These are phyloP conservation scores for Colletotrichum sp. DNA, from an alignment of 2,329 filamentous ascomycete species.

Conservation along the genomic window DNA sequence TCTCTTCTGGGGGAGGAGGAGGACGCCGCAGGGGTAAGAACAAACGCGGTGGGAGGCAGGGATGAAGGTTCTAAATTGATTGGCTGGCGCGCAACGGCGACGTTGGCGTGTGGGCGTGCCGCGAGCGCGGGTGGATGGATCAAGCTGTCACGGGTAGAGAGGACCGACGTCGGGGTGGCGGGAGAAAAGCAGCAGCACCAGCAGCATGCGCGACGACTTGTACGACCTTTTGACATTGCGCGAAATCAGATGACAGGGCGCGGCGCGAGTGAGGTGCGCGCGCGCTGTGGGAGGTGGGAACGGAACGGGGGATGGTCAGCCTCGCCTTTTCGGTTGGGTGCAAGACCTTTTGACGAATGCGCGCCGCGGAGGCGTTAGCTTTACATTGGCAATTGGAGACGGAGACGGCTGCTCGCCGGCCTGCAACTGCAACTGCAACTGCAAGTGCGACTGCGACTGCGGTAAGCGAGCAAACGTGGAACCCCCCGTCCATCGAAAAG, in stretches of 20 bases:
- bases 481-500: not conserved
- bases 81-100: constrained; percentile 3
- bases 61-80: not conserved
- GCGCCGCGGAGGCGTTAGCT: constrained; percentile 5
- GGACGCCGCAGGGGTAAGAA: constrained; percentile 14
- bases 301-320: constrained; percentile 6
- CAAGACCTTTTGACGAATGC: constrained; percentile 1
- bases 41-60: constrained; percentile 21
- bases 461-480: constrained; percentile 6
- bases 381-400: constrained; percentile 2
- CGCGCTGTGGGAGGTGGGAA: not conserved
- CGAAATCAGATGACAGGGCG: constrained; percentile 2
- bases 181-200: not conserved
- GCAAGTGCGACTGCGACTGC: not conserved
- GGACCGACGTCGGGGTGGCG: not conserved
- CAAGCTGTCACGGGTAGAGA: not conserved
- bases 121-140: not conserved
- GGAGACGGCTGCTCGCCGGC: not conserved
- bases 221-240: constrained; percentile 8
- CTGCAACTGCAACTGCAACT: not conserved
- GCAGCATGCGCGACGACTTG: constrained; percentile 8
- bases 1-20: not conserved
- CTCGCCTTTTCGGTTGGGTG: constrained; percentile 18
- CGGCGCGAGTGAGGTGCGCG: not conserved
- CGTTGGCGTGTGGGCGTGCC: not conserved